These are phyloP conservation scores for Xylariaceae sp. DNA, from an alignment of 2,329 filamentous ascomycete species.

Conservation along the genomic window DNA sequence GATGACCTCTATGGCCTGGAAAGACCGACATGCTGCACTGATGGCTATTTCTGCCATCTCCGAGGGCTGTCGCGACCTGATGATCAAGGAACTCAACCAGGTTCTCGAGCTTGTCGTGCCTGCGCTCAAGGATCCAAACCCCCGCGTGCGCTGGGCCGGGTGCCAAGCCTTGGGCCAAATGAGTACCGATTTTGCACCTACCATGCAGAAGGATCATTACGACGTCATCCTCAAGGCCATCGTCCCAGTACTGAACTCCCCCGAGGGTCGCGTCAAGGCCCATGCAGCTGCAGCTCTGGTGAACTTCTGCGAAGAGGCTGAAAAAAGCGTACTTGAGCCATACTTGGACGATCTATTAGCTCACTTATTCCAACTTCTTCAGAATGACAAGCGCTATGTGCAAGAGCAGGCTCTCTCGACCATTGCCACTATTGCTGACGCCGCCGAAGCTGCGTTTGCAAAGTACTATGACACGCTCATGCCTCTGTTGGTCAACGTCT, in stretches of 20 bases:
- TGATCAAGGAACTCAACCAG: constrained; percentile 91
- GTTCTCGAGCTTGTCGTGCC: constrained; percentile 94
- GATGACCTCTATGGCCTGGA: constrained; percentile 94
- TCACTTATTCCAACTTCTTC: constrained; percentile 80
- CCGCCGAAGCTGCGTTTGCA: constrained; percentile 87
- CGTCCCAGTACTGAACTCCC: constrained; percentile 83
- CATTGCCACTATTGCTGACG: constrained; percentile 98
- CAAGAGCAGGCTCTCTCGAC: constrained; percentile 97
- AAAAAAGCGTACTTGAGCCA: constrained; percentile 85
- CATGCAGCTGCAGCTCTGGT: constrained; percentile 96
- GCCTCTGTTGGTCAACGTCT: constrained; percentile 86
- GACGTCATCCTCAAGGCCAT: constrained; percentile 82
- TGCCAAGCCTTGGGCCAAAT: constrained; percentile 99
- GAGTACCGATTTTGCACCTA: constrained; percentile 98
- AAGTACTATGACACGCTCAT: constrained; percentile 96
- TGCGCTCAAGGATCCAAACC: constrained; percentile 81
- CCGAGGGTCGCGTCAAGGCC: constrained; percentile 90
- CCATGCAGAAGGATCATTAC: constrained; percentile 96
- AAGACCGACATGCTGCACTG: constrained; percentile 89
- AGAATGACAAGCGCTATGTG: constrained; percentile 90
- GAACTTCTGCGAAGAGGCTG: constrained; percentile 98
- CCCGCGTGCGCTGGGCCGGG: constrained; percentile 92
- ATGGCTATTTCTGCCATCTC: constrained; percentile 99
- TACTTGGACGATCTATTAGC: constrained; percentile 86
- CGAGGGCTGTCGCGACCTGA: constrained; percentile 91